Evolutionary conservation across 1,284 basidiomycete genomes (phyloP), one percentile per base, ranked within the genome.

Genomic region (Malassezia brasiliensis): DNA sequence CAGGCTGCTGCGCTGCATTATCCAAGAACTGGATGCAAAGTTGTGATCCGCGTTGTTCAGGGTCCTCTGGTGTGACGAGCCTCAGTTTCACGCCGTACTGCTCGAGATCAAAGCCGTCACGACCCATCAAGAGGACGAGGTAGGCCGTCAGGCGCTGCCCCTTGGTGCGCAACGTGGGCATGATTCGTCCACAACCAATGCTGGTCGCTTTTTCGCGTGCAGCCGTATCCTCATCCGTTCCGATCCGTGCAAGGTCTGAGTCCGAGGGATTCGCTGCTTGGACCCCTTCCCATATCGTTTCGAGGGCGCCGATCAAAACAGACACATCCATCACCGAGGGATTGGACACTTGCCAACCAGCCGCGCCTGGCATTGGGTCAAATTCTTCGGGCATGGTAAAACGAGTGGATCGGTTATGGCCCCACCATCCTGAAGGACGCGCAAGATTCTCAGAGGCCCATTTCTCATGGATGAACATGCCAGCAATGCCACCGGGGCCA

Each of bases 361-460:
- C 86, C 1, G 94, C 94, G 46, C 93, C 93, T 10, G 79, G 80
- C 54, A 88, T 87, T 3, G 90, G 85, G 37, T 82, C 81, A 77
- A 96, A 98, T 47, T 76, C 78, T 17, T 85, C 79, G 15, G 85
- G 85, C 93, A 96, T 96, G 56, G 83, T 79, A 79, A 99, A 98
- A 37, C 94, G 85, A 36, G 88, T 91, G 54, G 78, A 74, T 20
- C 83, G 80, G 69, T 90, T 83, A 75, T 96, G 90, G 44, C 94
- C 93, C 89, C 90, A 99, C 93, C 93, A 99, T 34, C 94, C 93
- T 20, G 90, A 85, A 56, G 85, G 84, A 69, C 91, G 89, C 35
- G 20, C 34, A 30, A 37, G 32, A 14, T 36, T 14, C 3, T 37
- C 8, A 4, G 32, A n/a, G 5, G 36, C 19, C 71, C 71, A 90